Evolutionary conservation across 164 flowering plant species (phyloP), one percentile per base, ranked within the genome.

Genomic region (Vitis vinifera): DNA sequence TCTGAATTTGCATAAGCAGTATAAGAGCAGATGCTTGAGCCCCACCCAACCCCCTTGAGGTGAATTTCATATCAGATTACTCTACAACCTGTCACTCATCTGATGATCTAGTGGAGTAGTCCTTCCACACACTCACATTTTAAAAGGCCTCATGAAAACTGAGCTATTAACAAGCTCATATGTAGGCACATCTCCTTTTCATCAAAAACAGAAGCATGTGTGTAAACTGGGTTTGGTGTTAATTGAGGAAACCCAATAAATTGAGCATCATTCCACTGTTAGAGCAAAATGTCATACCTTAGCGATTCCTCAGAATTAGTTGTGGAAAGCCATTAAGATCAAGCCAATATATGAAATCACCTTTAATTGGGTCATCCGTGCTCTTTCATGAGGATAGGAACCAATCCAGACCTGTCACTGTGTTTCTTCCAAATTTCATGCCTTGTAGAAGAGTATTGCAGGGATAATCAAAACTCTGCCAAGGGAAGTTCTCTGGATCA

Each of bases 181-280:
- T 29, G 1, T 27, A 50, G 82, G 52, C 74, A 85, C 6, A 76
- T 59, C 71, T 77, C 87, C 0, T 75, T 51, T 17, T 65, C 72
- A 12, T 69, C 81, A 8, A 59, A 52, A 1, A 65, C 74, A 62
- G 66, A 70, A 17, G 14, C 30, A 44, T 16, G 59, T 50, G 19
- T 55, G 2, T 29, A 73, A 37, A 83, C 53, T 14, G 63, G 51
- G 31, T 71, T 73, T 2, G 61, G 67, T 0, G 1, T 60, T 27
- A 76, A 56, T 0, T 66, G 51, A 9, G 79, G 78, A 5, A 56
- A 15, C 0, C 84, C 85, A 47, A 70, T 79, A 31, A 79, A 88
- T 10, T 59, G 37, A 7, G 71, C 1, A 1, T 89, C 95, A 62
- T 86, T 82, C 94, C 89, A 88, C 3, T 79, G 73, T 9, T 92